These are phyloP conservation scores for Encephalitozoon intestinalis DNA, from an alignment of 371 early-diverging fungal genomes.

Conservation along the genomic window DNA sequence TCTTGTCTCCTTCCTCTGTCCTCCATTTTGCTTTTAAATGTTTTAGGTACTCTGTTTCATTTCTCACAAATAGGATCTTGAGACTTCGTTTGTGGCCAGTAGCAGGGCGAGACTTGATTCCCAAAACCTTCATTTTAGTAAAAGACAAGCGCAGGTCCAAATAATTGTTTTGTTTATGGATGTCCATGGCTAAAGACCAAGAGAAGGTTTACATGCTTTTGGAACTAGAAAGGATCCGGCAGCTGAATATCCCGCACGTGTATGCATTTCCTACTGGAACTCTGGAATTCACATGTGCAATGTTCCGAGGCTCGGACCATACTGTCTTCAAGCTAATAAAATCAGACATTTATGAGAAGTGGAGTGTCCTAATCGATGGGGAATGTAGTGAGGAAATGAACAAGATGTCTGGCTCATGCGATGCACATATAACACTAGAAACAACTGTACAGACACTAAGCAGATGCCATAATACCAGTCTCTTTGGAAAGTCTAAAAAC, in stretches of 20 bases:
- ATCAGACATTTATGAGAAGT: not conserved
- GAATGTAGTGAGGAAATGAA: not conserved
- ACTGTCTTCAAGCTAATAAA: not conserved
- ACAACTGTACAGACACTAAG: not conserved
- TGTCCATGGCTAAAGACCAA: not conserved
- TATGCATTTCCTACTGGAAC: not conserved
- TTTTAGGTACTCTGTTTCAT: constrained; percentile 6
- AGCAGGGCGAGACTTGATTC: not conserved
- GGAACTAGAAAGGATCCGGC: not conserved
- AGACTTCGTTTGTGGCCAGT: not conserved
- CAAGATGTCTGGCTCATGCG: not conserved
- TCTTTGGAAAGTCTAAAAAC: not conserved
- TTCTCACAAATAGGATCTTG: constrained; percentile 4
- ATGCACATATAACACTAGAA: not conserved
- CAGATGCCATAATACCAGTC: no score
- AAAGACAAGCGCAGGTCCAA: not conserved
- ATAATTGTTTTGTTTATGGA: not conserved
- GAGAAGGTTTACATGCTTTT: not conserved
- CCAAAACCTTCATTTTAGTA: not conserved
- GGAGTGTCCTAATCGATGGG: not conserved
- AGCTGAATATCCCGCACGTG: not conserved
- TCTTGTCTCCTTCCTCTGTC: not conserved
- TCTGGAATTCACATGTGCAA: not conserved
- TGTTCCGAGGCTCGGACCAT: not conserved
- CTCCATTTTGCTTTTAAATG: constrained; percentile 3